Base-by-base conservation (phyloP, 1,139 yeast species). In the Diutina scorzettiae region DNA sequence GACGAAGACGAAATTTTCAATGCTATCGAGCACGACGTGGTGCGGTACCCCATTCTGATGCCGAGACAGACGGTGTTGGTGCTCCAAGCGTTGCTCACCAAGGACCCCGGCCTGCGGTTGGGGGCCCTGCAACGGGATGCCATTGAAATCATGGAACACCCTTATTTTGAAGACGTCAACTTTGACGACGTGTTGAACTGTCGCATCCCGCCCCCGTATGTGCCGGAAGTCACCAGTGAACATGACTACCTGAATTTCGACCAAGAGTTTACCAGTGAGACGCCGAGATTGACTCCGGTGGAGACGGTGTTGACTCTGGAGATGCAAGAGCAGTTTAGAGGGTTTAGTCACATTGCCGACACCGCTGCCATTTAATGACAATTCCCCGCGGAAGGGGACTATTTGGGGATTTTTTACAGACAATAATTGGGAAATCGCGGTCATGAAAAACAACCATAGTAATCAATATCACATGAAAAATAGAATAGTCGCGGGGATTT, bases 1-100 rank as follows among this genome's bases (percentile, higher is more conserved):
- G 98, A 91, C 58, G 98, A 93, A 56, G 97, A 93, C 57, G 98
- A 91, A 63, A 89, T 91, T 41, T 91, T 91, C 65, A 93, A 89
- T 61, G 96, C 98, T n/a, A 91, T 91, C 54, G 76, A 89, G 49
- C 83, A 91, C 39, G 98, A 91, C 65, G 98, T 91, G 60, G 97
- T 96, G n/a, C 69, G 87, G 53, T 91, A 89, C 60, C 98, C 98
- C 28, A 86, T 91, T 49, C 93, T 89, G 58, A 91, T 91, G 96
- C 94, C 96, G 1, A 81, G 95, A 47, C 96, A 87, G 59, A 87
- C 96, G 2, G 98, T 93, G 21, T 86, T 93, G 50, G 82, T 91
- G 40, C 72, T 91, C 59, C 97, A 89, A 61, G 89, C 91, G 40
- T 71, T 91, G 50, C 69, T 91, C 50, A 85, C 95, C 2, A 82